Evolutionary conservation across 208 protist species (phyloP), one percentile per base, ranked within the genome.

Genomic region (Angomonas deanei): DNA sequence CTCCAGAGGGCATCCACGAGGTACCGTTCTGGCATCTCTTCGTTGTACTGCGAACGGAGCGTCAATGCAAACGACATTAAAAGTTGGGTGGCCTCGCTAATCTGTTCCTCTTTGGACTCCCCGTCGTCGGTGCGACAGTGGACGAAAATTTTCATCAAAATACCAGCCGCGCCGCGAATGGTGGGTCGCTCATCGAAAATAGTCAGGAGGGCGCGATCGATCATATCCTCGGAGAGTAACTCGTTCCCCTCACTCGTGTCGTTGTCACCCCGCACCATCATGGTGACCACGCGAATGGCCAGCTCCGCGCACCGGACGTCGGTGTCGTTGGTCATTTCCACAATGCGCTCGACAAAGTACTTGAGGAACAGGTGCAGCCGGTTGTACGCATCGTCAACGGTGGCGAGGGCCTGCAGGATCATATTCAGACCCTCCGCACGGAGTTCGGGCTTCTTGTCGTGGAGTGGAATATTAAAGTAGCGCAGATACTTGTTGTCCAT

Each of bases 101-200:
- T 30, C 63, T 84, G 73, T 31, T 69, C 79, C 48, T 58, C 72
- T 39, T 82, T 78, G 30, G 63, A 78, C n/a, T 78, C 72, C 68
- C 82, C 84, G 32, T 58, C 53, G 28, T 30, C 53, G 32, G 78
- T 77, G 47, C 86, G 84, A 71, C 79, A 84, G 68, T 93, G 77
- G 39, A 96, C 84, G 61, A 93, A 96, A 0, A 88, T 85, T 63
- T 84, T 85, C 24, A 96, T 76, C 33, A 96, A 74, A 19, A 88
- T 66, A 13, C 91, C 91, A 5, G 88, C 87, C 38, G 89, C 91
- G 11, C 72, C 68, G 1, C 91, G 85, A 38, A 96, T 82, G 8
- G 76, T 90, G 19, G 85, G 82, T n/a, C 88, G 86, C 68, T 96
- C 91, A 61, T 94, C 88, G 65, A 96, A 93, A 6, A 96, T 61